Percentiles rank a stretch among this genome's conserved stretches.
Evolutionary conservation across 2,329 filamentous ascomycete species (phyloP).

Genomic region (Periconia macrospinosa): DNA sequence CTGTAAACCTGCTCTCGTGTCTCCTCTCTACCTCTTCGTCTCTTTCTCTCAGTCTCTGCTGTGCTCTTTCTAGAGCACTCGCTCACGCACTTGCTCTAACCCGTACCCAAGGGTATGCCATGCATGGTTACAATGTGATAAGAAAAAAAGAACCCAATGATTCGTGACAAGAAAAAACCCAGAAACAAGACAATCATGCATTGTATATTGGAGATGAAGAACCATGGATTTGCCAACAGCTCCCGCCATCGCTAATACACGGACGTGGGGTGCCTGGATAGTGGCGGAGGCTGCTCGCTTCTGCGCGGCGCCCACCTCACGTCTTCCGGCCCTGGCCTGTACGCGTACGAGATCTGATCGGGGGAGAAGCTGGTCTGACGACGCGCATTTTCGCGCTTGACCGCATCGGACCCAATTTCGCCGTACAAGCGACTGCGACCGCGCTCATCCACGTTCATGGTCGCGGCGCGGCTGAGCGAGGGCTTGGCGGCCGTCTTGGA

Average conservation of each 20-base stretch:
- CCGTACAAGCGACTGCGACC: constrained; percentile 27
- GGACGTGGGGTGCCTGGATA: constrained; percentile 30
- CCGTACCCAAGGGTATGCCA: too few relatives aligned
- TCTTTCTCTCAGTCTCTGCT: too few relatives aligned
- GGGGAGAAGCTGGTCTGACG: constrained; percentile 36
- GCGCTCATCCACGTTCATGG: constrained; percentile 31
- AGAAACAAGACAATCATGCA: neutral
- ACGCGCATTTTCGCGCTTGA: constrained; percentile 15
- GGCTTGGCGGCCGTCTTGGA: constrained; percentile 15
- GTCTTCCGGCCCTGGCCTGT: constrained; percentile 39
- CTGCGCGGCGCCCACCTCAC: constrained; percentile 33
- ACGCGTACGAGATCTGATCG: constrained; percentile 33
- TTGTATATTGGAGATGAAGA: too few relatives aligned
- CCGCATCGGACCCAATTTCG: constrained; percentile 23
- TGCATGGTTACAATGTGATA: too few relatives aligned
- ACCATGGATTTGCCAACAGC: too few relatives aligned
- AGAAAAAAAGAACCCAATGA: too few relatives aligned
- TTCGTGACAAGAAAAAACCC: too few relatives aligned
- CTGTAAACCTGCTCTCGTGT: too few relatives aligned
- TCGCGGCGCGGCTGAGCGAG: constrained; percentile 27
- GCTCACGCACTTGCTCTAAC: too few relatives aligned
- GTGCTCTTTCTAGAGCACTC: too few relatives aligned
- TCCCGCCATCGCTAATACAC: constrained; percentile 34
- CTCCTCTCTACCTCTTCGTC: too few relatives aligned
- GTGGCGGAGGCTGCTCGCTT: constrained; percentile 23